Base-by-base conservation (phyloP, 441 rosid genomes). In the Populus hybrid region DNA sequence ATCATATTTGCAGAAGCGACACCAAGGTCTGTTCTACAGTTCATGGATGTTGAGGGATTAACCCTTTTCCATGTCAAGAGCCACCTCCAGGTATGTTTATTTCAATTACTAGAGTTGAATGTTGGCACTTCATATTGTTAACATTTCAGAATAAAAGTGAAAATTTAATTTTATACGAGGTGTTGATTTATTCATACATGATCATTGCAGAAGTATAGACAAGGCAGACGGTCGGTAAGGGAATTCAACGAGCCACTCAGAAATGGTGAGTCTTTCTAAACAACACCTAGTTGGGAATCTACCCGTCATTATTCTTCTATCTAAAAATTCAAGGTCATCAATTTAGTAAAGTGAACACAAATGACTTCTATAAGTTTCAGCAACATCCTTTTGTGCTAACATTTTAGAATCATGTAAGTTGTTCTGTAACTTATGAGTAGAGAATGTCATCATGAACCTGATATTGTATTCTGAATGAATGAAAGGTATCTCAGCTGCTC, bases 61-160 rank as follows among this genome's bases (percentile, higher is more conserved):
- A 59, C 75, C 24, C 74, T 80, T 35, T 67, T 26, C 53, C 89
- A 84, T 32, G 82, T 88, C 12, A 85, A 85, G 78, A 86, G 88
- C 79, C 89, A 86, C 68, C 82, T 88, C 24, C 88, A 86, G 81
- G 88, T 86, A 26, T 72, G 46, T 50, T 61, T 59, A 14, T 40
- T 26, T 26, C 18, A 35, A 73, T 14, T 65, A 14, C 64, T 73
- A 50, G 10, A 19, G 18, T 68, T 35, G 24, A 79, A 28, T 34
- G 21, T 72, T 63, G 8, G n/a, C 38, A 6, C 32, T 75, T 72
- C 18, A 34, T 28, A 35, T 46, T 38, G n/a, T 70, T 61, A 21
- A 67, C 63, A 65, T 67, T 36, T 69, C 21, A 66, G 3, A 4
- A 10, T 42, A 40, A 67, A 21, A 12, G 35, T 67, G 23, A 34